Percentiles rank a stretch among this genome's conserved stretches.
Conservation (phyloP, 257 asterid species). For the Hygrophila difformis region DNA sequence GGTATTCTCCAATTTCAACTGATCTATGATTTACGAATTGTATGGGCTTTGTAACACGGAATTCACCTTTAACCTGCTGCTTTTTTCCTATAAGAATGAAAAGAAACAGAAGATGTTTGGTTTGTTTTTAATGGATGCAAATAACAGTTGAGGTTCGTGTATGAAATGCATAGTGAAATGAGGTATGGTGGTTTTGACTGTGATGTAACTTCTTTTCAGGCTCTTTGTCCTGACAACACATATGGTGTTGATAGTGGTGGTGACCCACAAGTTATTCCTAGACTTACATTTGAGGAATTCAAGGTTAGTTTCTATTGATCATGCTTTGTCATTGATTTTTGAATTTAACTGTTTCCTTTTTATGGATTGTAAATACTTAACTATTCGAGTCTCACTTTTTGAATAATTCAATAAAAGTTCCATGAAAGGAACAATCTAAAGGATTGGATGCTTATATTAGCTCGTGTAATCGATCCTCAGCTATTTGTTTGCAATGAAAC, state of each 20-base stretch:
- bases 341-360: neutral
- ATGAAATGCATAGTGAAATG: neutral
- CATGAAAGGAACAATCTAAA: neutral
- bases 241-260: constrained; percentile 99
- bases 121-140: constrained; percentile 7
- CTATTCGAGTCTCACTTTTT: too few species aligned
- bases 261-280: constrained; percentile 89
- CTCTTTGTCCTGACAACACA: constrained; percentile 85
- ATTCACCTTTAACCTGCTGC: too few species aligned
- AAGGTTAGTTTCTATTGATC: constrained; percentile 44
- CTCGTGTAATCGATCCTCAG: too few species aligned
- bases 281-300: constrained; percentile 82
- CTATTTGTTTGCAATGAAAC: too few species aligned
- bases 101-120: constrained; percentile 1
- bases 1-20: constrained; percentile 34
- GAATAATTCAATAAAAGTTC: constrained; percentile 1
- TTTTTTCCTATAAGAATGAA: neutral
- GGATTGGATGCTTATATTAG: neutral
- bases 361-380: constrained; percentile 5
- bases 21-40: constrained; percentile 9
- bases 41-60: too few species aligned
- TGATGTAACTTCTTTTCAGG: constrained; percentile 37
- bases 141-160: constrained; percentile 5
- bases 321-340: neutral
- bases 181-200: constrained; percentile 3